Conservation (phyloP, 306 rosid species). For the Quercus ilex region DNA sequence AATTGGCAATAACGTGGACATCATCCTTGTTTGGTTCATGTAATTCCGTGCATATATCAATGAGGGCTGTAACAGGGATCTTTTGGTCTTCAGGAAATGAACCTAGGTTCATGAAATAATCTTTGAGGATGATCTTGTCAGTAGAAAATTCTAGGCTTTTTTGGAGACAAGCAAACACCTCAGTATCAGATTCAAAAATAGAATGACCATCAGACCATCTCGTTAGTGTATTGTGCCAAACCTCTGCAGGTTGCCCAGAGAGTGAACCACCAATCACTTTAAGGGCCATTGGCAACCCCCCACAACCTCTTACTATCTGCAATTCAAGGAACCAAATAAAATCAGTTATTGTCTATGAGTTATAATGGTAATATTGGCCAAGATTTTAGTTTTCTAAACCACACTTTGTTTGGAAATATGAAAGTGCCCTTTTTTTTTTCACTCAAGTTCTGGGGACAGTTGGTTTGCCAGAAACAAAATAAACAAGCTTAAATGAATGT, state of each 20-base stretch:
- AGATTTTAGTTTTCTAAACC: not conserved
- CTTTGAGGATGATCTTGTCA: conserved; percentile 8
- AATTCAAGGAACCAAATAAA: not conserved
- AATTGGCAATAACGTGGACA: not conserved
- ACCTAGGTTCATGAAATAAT: conserved; percentile 38
- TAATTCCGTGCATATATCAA: conserved; percentile 31
- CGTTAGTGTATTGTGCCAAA: conserved; percentile 18
- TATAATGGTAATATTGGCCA: not conserved
- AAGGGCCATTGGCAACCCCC: conserved; percentile 30
- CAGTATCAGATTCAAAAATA: conserved; percentile 14
- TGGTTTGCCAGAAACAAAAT: too few species aligned
- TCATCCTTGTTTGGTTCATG: conserved; percentile 20
- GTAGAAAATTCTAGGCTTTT: conserved; percentile 29
- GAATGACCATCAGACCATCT: conserved; percentile 21
- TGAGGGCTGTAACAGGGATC: conserved; percentile 31
- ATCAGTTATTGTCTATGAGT: not conserved
- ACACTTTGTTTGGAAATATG: too few species aligned
- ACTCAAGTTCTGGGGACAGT: too few species aligned
- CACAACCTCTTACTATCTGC: conserved; percentile 30
- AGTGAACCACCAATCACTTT: conserved; percentile 27
- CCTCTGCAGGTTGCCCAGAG: not conserved
- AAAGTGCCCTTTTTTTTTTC: too few species aligned
- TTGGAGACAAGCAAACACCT: conserved; percentile 13
- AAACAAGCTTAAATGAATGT: too few species aligned
- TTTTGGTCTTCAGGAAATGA: conserved; percentile 38